phyloP scores from a whole-genome alignment of 2,329 filamentous ascomycete species.

The Colletotrichum karsti region DNA sequence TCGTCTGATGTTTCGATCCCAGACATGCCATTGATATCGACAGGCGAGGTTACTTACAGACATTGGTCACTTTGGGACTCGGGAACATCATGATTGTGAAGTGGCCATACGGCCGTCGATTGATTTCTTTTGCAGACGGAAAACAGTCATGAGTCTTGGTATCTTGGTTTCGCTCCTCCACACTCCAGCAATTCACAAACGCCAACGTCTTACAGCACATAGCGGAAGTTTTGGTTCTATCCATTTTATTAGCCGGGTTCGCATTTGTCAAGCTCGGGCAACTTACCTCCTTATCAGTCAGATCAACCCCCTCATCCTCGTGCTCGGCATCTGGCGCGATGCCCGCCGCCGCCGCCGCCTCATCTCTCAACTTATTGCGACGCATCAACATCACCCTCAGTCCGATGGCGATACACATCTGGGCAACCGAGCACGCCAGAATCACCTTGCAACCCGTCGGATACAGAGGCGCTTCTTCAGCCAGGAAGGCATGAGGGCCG shows the following conservation, averaged over 20 bases:
- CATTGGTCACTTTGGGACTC: too few species aligned
- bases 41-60: too few species aligned
- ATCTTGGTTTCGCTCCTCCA: neutral
- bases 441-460: slow-evolving; percentile 60
- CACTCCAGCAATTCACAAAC: neutral
- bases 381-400: slow-evolving; percentile 44
- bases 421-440: slow-evolving; percentile 52
- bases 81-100: too few species aligned
- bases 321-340: slow-evolving; percentile 29
- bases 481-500: slow-evolving; percentile 55
- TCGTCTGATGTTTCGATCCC: too few species aligned
- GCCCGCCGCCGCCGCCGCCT: slow-evolving; percentile 31
- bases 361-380: slow-evolving; percentile 48
- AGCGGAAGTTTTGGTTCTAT: slow-evolving; percentile 39
- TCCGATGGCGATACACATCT: slow-evolving; percentile 45
- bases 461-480: slow-evolving; percentile 54
- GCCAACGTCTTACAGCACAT: slow-evolving; percentile 31
- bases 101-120: too few species aligned
- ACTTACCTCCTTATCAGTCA: slow-evolving; percentile 48
- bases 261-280: neutral
- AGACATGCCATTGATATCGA: too few species aligned
- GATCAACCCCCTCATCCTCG: slow-evolving; percentile 39
- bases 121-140: too few species aligned
- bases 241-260: neutral
- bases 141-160: neutral